These are phyloP conservation scores for Solanum appendiculatum DNA, from an alignment of 257 asterid species.

Conservation along the genomic window DNA sequence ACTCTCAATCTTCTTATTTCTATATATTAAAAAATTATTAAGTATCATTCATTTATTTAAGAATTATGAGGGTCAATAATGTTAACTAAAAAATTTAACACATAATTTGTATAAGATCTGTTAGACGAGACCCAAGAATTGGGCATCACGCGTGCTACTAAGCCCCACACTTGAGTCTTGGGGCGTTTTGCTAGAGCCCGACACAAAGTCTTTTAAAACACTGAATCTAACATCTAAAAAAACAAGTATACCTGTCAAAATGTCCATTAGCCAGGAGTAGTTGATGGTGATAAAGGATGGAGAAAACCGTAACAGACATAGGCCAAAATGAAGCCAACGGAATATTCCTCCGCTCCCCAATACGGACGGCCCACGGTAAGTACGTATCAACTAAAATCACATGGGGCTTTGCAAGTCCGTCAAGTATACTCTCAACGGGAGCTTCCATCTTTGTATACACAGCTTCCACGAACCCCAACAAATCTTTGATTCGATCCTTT, in stretches of 20 bases:
- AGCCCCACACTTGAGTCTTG: too few relatives aligned
- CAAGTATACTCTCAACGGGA: conserved; percentile 46
- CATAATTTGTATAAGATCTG: too few relatives aligned
- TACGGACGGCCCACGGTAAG: conserved; percentile 41
- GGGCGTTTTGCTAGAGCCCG: too few relatives aligned
- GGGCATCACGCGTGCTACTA: too few relatives aligned
- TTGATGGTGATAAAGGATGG: conserved; percentile 39
- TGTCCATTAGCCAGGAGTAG: conserved; percentile 31
- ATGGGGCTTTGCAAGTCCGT: not conserved
- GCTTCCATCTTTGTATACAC: conserved; percentile 51
- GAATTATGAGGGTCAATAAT: too few relatives aligned
- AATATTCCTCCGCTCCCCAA: conserved; percentile 52
- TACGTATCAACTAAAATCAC: conserved; percentile 38
- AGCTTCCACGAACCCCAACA: conserved; percentile 40
- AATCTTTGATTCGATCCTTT: conserved; percentile 41
- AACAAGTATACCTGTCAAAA: conserved; percentile 30
- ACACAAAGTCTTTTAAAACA: too few relatives aligned
- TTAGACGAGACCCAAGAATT: too few relatives aligned
- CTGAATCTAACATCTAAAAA: too few relatives aligned
- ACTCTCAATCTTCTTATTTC: too few relatives aligned
- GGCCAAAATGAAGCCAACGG: conserved; percentile 83
- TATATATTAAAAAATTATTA: too few relatives aligned
- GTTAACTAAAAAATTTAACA: too few relatives aligned
- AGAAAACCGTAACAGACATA: conserved; percentile 51
- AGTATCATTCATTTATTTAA: too few relatives aligned